A percentile compares a stretch with the other conserved stretches of the same genome.
These are phyloP conservation scores for Thalassiosira sp. DNA, from an alignment of 352 stramenopile genomes.

Conservation along the genomic window DNA sequence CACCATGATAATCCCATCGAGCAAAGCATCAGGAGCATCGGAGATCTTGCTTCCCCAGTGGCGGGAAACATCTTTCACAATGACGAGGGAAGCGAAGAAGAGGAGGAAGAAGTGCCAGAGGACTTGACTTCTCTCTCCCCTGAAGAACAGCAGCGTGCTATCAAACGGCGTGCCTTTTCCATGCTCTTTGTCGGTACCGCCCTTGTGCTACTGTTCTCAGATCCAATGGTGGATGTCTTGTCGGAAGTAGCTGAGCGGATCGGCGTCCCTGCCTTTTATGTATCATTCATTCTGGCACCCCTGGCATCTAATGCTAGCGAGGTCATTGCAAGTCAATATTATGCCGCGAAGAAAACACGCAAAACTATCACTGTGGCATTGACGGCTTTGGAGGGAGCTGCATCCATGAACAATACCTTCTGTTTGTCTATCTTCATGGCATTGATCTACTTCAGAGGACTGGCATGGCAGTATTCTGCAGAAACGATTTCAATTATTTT, in stretches of 20 bases:
- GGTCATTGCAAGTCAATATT: constrained; percentile 96
- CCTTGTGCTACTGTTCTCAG: constrained; percentile 90
- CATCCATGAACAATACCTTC: constrained; percentile 99
- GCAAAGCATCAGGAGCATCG: not conserved
- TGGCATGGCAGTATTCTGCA: constrained; percentile 97
- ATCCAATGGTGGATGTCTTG: constrained; percentile 98
- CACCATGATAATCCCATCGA: not conserved
- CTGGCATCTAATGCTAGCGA: constrained; percentile 98
- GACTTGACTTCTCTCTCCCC: constrained; percentile 91
- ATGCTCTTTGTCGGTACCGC: constrained; percentile 93
- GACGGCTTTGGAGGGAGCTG: constrained; percentile 90
- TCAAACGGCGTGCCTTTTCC: constrained; percentile 91
- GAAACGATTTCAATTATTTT: constrained; percentile 96
- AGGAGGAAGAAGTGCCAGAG: constrained; percentile 93
- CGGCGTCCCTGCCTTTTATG: constrained; percentile 94
- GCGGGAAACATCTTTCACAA: constrained; percentile 61
- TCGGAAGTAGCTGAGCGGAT: constrained; percentile 90
- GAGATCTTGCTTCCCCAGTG: constrained; percentile 3
- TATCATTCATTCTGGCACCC: constrained; percentile 95
- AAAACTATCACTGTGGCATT: constrained; percentile 97
- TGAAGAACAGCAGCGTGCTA: constrained; percentile 93
- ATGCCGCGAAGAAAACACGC: constrained; percentile 96
- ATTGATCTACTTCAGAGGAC: constrained; percentile 93
- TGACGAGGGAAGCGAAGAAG: constrained; percentile 85
- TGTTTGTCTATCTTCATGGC: constrained; percentile 97